Evolutionary conservation across 139 green algal species (phyloP), one percentile per base, ranked within the genome.

Genomic region (Micractinium conductrix): DNA sequence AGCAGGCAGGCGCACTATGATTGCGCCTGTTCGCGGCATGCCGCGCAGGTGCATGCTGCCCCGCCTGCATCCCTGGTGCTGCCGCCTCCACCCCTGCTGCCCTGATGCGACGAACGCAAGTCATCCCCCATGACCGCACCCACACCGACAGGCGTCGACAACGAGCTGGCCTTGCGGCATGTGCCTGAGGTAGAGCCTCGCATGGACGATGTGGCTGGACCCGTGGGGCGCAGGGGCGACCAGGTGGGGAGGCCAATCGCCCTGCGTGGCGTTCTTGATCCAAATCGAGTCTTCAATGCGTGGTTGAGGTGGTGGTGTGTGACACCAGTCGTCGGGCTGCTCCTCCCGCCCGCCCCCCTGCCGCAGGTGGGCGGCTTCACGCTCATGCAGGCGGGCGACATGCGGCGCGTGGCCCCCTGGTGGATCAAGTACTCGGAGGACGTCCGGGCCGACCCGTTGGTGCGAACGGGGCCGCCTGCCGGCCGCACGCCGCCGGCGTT

Each of bases 381-480:
- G 43, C 87, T 98, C 42, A 94, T 98, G 74, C 87, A 94, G 33
- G 83, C 75, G 2, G 88, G 94, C 37, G 95, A 98, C 87, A 78
- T 98, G 14, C 92, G 92, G 43, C 78, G 84, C 24, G 88, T 98
- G 74, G 91, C 89, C 9, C 89, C 91, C 12, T 58, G 93, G 62
- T 98, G 95, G 95, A 83, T 97, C 24, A 94, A 93, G 78, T 94
- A 92, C 79, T 92, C 93, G 1, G 84, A 89, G 71, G 88, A 89
- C 74, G 88, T 92, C 6, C 55, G 88, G 28, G 72, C 65, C 16
- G 88, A 92, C 60, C 84, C 74, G 5, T 65, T 88, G 33, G 89
- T 84, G 75, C 21, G 22, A 33, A 12, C 3, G 4, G 16, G 4
- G 22, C 38, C 4, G 68, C 21, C 10, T 43, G n/a, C 35, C 65